Base-by-base conservation (phyloP, 169 alveolate genomes). In the Prorocentrum cordatum region DNA sequence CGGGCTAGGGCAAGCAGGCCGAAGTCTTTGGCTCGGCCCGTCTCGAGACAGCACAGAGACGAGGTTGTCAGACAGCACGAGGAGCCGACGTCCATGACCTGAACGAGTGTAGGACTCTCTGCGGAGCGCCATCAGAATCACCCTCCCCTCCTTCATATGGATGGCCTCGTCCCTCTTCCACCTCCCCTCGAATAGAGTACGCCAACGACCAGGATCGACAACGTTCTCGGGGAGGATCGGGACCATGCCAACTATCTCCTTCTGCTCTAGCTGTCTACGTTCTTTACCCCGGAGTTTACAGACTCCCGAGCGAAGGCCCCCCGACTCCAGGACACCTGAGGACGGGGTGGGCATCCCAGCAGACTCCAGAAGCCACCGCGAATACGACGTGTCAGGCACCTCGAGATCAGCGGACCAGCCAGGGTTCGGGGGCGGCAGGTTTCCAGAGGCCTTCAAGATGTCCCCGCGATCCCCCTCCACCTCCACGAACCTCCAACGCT, bases 61-160 rank as follows among this genome's bases (percentile, higher is more conserved):
- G 9, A 70, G 45, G 6, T 70, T 70, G 59, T 70, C 83, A n/a
- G 66, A 39, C 20, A 70, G 31, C 2, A 39, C 26, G 20, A 70
- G 31, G 2, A 70, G 42, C 6, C 83, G 42, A 0, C 7, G 0
- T 2, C 83, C 83, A 27, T 70, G 83, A 1, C 31, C 12, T 1
- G 5, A 18, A 1, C 1, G 4, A 3, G 18, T 3, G 20, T 20
- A 2, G 2, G n/a, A 26, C 20, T 38, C 82, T 1, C 83, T 36
- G 0, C 83, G 26, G 0, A 70, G 42, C 12, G 62, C 7, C 83
- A 70, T 70, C 66, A 70, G 16, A 0, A 64, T 64, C 38, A 70
- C 83, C n/a, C 83, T 24, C 16, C 66, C 83, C 14, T 70, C 83
- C 26, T 70, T 70, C 83, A 70, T 70, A 22, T 70, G 83, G 14